A percentile compares a stretch with the other conserved stretches of the same genome.
phyloP scores from a whole-genome alignment of 2,329 filamentous ascomycete genomes.

The Celoporthe dispersa region DNA sequence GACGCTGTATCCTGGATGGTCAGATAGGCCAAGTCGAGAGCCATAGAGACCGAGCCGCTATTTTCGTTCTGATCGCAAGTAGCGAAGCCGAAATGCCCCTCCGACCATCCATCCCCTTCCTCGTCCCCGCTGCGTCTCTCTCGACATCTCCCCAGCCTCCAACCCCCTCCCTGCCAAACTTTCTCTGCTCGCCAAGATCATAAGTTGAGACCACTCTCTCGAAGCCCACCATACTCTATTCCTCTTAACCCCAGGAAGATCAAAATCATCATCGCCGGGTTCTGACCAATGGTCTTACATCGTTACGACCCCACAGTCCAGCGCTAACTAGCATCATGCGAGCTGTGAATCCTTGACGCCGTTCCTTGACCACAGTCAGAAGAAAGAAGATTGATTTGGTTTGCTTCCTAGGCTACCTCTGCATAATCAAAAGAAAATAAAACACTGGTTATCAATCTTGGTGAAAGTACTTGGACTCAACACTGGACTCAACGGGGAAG shows the following conservation, averaged over 20 bases:
- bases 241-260: not conserved
- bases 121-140: not conserved
- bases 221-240: too few relatives aligned
- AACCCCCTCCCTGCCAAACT: too few relatives aligned
- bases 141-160: too few relatives aligned
- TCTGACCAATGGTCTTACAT: not conserved
- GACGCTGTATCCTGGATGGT: too few relatives aligned
- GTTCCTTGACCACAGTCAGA: not conserved
- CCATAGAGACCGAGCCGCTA: too few relatives aligned
- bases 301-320: not conserved
- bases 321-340: not conserved
- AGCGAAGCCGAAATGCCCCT: not conserved
- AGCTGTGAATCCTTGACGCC: not conserved
- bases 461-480: not conserved
- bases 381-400: not conserved
- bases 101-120: not conserved
- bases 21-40: too few relatives aligned
- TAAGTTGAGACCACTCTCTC: too few relatives aligned
- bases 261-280: not conserved
- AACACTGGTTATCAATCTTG: not conserved
- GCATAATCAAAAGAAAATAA: not conserved
- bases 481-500: too few relatives aligned
- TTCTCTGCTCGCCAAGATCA: too few relatives aligned
- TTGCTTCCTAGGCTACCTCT: not conserved
- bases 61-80: not conserved